Base-by-base conservation (phyloP, 2,329 filamentous ascomycete species). In the Lanzia echinophila region DNA sequence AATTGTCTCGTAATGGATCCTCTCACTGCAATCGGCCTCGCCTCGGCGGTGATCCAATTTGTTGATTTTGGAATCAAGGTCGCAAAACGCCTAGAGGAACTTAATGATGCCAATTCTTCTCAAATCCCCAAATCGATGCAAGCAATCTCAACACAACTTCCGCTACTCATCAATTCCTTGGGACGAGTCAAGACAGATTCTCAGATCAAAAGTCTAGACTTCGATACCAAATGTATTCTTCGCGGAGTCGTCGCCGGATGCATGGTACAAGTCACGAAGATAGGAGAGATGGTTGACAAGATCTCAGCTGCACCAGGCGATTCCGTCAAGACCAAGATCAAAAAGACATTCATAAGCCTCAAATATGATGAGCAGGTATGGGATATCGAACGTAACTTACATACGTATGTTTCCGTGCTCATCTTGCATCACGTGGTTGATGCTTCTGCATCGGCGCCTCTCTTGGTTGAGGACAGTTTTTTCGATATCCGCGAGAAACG, bases 381-480 rank as follows among this genome's bases (percentile, higher is more conserved):
- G 56, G 53, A 54, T 2, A 56, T 60, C 19, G 58, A 60, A 28
- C 51, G 55, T 44, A 62, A 59, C 42, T 41, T 62, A 15, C 56
- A 62, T 11, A 60, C 58, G 3, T 62, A 59, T 34, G 54, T 62
- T 43, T 58, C 56, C 8, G 58, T 62, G 2, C 36, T 60, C 34
- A 56, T 60, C 28, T 33, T 62, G 19, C 60, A 61, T 53, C 59
- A 60, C 45, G 58, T 56, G 53, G 52, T 61, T 38, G 59, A 58
- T 55, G 46, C 51, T 36, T 33, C 45, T 20, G 58, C 55, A 13
- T 19, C 43, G 3, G 50, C 43, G n/a, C 38, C 43, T 4, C 17
- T 45, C 15, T 13, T 51, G 5, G 46, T 20, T n/a, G 53, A 56
- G 7, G 58, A 60, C 28, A 32, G 10, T 3, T 61, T 57, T n/a